Conservation (phyloP, 176 grass and related monocot genomes). For the Puya raimondii region DNA sequence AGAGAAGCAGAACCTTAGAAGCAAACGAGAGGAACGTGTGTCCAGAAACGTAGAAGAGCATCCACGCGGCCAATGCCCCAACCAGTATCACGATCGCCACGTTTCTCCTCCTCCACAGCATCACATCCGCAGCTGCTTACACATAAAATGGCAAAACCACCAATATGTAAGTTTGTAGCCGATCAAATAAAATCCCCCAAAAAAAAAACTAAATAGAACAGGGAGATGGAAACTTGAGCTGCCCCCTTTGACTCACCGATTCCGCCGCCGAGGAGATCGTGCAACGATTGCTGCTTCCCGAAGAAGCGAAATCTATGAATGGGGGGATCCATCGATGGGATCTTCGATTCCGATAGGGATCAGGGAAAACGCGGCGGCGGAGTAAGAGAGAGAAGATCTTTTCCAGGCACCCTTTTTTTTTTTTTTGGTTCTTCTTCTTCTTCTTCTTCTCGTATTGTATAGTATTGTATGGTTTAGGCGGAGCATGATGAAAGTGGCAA, state of each 20-base stretch:
- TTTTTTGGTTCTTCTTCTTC: too few species aligned
- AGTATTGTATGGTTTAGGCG: too few species aligned
- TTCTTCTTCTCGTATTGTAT: too few species aligned
- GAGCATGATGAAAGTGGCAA: too few species aligned
- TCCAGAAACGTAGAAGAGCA: constrained; percentile 39
- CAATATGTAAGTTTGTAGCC: not conserved
- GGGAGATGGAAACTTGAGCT: not conserved
- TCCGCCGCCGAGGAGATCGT: constrained; percentile 40
- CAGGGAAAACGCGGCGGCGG: constrained; percentile 5
- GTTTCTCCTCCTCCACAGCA: constrained; percentile 40
- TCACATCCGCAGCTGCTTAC: constrained; percentile 35
- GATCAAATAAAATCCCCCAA: not conserved
- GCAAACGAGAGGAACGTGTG: constrained; percentile 46
- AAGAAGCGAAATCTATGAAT: constrained; percentile 10
- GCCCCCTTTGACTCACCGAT: constrained; percentile 16
- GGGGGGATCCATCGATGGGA: constrained; percentile 29
- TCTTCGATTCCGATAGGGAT: not conserved
- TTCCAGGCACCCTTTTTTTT: too few species aligned
- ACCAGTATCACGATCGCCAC: constrained; percentile 24
- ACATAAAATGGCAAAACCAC: not conserved
- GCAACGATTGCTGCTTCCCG: constrained; percentile 28
- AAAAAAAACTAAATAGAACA: constrained; percentile 8
- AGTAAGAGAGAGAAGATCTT: not conserved
- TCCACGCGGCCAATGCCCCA: constrained; percentile 18
- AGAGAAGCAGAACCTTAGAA: constrained; percentile 40